phyloP scores from a whole-genome alignment of 106 monocot species.

The Alisma plantagoaquatica region DNA sequence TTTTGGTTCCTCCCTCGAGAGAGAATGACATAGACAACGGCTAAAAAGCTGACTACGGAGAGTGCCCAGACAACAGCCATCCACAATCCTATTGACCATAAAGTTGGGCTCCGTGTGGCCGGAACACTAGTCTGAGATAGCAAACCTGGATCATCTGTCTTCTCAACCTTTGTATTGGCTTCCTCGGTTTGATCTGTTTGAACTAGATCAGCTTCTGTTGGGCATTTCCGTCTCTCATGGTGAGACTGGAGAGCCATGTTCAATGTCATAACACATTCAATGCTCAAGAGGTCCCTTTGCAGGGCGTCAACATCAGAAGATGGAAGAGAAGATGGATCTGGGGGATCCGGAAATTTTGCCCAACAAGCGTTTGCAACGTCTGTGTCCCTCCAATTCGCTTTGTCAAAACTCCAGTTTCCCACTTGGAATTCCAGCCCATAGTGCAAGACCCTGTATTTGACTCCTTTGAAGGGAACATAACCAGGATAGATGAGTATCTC shows the following conservation, averaged over 20 bases:
- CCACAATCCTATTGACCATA: slow-evolving; percentile 35
- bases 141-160: neutral
- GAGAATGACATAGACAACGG: slow-evolving; percentile 41
- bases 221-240: slow-evolving; percentile 54
- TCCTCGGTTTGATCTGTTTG: slow-evolving; percentile 1
- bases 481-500: slow-evolving; percentile 95
- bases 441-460: slow-evolving; percentile 72
- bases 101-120: slow-evolving; percentile 4
- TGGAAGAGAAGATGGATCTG: slow-evolving; percentile 47
- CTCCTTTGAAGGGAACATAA: slow-evolving; percentile 59
- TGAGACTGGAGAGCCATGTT: slow-evolving; percentile 76
- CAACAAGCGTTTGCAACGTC: slow-evolving; percentile 87
- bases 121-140: slow-evolving; percentile 5
- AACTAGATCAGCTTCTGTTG: neutral
- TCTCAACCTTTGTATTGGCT: neutral
- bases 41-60: slow-evolving; percentile 56
- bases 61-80: slow-evolving; percentile 68
- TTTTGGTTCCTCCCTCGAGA: slow-evolving; percentile 23
- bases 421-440: slow-evolving; percentile 80
- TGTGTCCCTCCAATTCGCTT: slow-evolving; percentile 74
- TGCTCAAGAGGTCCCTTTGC: slow-evolving; percentile 70
- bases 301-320: slow-evolving; percentile 18
- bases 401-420: slow-evolving; percentile 96
- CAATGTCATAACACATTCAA: slow-evolving; percentile 67
- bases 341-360: slow-evolving; percentile 95